Evolutionary conservation across 176 grass and related monocot species (phyloP).

Genomic region (Carex scoparia): DNA sequence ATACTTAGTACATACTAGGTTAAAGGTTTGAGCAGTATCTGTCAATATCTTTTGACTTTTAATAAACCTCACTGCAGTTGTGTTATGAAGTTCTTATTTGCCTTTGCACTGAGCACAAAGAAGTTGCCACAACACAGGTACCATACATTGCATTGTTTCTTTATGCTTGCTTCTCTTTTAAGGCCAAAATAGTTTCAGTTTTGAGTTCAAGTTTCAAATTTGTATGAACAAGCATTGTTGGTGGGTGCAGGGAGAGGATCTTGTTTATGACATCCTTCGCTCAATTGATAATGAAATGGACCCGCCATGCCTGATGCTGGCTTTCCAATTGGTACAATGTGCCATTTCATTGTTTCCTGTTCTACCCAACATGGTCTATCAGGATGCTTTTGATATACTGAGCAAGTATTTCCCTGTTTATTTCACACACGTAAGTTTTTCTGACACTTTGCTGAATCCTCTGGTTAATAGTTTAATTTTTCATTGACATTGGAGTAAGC

Average conservation of each 20-base stretch:
- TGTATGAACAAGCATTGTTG: conserved; percentile 27
- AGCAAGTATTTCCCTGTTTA: conserved; percentile 95
- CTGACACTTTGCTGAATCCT: conserved; percentile 4
- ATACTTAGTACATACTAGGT: not conserved
- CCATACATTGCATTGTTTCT: conserved; percentile 19
- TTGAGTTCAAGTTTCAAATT: conserved; percentile 11
- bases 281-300: conserved; percentile 91
- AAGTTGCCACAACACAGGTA: conserved; percentile 62
- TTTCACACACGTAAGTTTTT: conserved; percentile 84
- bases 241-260: conserved; percentile 58
- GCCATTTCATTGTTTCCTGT: conserved; percentile 53
- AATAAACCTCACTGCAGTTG: conserved; percentile 47
- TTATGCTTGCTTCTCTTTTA: conserved; percentile 13
- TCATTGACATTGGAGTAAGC: not conserved
- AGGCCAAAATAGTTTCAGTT: not conserved
- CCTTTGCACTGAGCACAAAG: conserved; percentile 51
- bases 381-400: conserved; percentile 77
- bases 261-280: conserved; percentile 57
- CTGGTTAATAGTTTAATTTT: not conserved
- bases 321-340: conserved; percentile 61
- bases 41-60: not conserved
- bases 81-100: conserved; percentile 72
- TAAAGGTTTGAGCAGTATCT: not conserved
- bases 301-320: conserved; percentile 72
- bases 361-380: conserved; percentile 47